Conservation (phyloP, 495 filamentous ascomycete genomes). For the Neurospora sp. region DNA sequence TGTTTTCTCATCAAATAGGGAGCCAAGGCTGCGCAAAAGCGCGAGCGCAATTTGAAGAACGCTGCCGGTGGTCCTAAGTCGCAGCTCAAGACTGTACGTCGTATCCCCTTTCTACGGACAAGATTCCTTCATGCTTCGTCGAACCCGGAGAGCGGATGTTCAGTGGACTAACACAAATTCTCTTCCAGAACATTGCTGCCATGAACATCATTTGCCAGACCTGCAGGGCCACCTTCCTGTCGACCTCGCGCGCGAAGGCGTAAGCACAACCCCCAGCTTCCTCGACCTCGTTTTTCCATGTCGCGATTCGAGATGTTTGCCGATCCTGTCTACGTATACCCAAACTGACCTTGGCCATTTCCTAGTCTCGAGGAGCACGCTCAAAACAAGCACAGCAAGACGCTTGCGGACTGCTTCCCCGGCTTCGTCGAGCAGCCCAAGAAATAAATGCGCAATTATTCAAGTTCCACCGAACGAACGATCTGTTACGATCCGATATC, state of each 20-base stretch:
- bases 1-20: conserved; percentile 24
- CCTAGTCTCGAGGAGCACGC: conserved; percentile 42
- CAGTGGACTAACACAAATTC: neutral
- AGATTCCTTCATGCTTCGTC: neutral
- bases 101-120: neutral
- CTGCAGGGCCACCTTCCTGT: conserved; percentile 49
- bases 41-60: conserved; percentile 44
- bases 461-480: neutral
- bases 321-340: neutral
- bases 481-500: neutral
- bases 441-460: neutral
- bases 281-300: neutral
- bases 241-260: conserved; percentile 44
- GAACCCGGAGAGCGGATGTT: neutral
- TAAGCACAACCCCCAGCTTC: conserved; percentile 19
- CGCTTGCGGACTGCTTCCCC: conserved; percentile 44
- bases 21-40: conserved; percentile 49
- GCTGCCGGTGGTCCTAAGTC: conserved; percentile 40
- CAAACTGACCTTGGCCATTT: neutral
- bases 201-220: conserved; percentile 47
- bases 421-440: conserved; percentile 17
- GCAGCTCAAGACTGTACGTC: conserved; percentile 43
- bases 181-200: conserved; percentile 36
- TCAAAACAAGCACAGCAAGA: conserved; percentile 45
- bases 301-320: neutral